phyloP scores from a whole-genome alignment of 768 basidiomycete species.

The Kwoniella mangroviensis region DNA sequence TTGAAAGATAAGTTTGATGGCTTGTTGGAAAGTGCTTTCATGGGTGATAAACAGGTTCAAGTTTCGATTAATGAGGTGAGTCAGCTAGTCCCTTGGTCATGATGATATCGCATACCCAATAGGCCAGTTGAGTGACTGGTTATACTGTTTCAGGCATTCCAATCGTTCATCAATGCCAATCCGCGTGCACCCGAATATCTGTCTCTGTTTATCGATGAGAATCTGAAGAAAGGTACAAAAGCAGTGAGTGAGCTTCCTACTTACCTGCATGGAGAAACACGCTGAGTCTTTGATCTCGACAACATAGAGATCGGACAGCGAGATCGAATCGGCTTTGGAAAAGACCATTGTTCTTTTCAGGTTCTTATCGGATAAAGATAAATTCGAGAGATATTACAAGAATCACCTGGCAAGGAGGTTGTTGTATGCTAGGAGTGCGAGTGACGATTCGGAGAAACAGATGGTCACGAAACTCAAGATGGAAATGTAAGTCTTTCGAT shows the following conservation, averaged over 20 bases:
- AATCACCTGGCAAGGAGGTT: slow-evolving; percentile 91
- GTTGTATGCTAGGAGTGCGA: slow-evolving; percentile 80
- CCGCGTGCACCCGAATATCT: slow-evolving; percentile 89
- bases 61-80: slow-evolving; percentile 81
- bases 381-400: slow-evolving; percentile 98
- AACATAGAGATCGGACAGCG: slow-evolving; percentile 80
- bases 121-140: background rate
- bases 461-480: slow-evolving; percentile 97
- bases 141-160: slow-evolving; percentile 73
- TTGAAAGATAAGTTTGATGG: slow-evolving; percentile 89
- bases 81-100: background rate
- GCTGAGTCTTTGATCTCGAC: background rate
- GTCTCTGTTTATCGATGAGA: slow-evolving; percentile 94
- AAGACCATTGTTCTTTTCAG: slow-evolving; percentile 97
- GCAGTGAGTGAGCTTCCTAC: slow-evolving; percentile 66
- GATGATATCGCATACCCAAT: background rate
- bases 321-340: slow-evolving; percentile 86
- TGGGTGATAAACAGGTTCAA: slow-evolving; percentile 75
- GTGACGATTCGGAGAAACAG: slow-evolving; percentile 95
- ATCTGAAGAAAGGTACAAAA: slow-evolving; percentile 90
- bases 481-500: slow-evolving; percentile 63
- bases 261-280: background rate
- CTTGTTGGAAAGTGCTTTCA: slow-evolving; percentile 74
- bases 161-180: slow-evolving; percentile 85
- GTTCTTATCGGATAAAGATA: slow-evolving; percentile 90